These are phyloP conservation scores for Skeletonema costatum DNA, from an alignment of 108 stramenopile genomes.

Conservation along the genomic window DNA sequence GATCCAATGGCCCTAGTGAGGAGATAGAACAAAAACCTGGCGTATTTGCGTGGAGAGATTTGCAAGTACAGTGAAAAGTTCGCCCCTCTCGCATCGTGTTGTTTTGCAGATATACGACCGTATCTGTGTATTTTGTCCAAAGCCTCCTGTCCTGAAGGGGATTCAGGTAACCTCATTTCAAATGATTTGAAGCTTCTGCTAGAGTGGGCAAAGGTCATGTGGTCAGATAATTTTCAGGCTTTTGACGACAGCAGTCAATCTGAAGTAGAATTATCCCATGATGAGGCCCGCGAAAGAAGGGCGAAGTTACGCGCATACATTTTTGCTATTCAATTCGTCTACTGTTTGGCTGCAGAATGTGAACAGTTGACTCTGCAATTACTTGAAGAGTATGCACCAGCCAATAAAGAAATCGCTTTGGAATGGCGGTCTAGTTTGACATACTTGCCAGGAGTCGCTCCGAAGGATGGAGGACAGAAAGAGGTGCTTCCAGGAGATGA, in stretches of 20 bases:
- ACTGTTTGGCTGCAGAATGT: conserved; percentile 41
- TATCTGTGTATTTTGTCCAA: conserved; percentile 43
- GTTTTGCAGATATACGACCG: conserved; percentile 65
- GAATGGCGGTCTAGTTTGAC: conserved; percentile 41
- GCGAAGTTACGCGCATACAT: conserved; percentile 60
- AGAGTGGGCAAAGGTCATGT: conserved; percentile 48
- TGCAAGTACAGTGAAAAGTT: conserved; percentile 58
- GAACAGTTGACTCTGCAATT: conserved; percentile 3
- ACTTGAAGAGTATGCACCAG: conserved; percentile 25
- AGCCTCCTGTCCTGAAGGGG: neutral
- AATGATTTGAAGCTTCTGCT: conserved; percentile 20
- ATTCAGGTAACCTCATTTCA: neutral
- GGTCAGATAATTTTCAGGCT: conserved; percentile 27
- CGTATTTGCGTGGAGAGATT: conserved; percentile 25
- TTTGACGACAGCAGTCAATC: neutral
- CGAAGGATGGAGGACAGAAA: conserved; percentile 62
- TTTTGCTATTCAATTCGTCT: conserved; percentile 60
- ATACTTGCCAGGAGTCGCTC: conserved; percentile 25
- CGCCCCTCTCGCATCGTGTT: conserved; percentile 59
- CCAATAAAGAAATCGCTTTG: conserved; percentile 14
- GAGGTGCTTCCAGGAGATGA: conserved; percentile 83
- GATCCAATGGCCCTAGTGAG: neutral
- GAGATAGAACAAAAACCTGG: conserved; percentile 5
- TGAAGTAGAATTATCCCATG: conserved; percentile 4
- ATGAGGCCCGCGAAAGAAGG: conserved; percentile 44